Conservation (phyloP, 768 basidiomycete species). For the Tricholomella constricta region DNA sequence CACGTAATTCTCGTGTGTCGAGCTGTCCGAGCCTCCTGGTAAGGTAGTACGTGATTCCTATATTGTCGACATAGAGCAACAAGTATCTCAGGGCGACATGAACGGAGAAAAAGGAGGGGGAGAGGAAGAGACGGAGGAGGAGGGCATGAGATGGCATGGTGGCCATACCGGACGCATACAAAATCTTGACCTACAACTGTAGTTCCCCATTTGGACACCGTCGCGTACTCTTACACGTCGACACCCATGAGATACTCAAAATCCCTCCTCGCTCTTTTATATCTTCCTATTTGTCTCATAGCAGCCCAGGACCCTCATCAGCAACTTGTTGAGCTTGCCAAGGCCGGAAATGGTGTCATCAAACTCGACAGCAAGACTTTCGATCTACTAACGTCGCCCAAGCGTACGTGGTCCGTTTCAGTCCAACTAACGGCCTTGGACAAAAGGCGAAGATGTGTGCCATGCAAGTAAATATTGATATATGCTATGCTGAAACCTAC, state of each 20-base stretch:
- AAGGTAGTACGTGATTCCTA: conserved; percentile 90
- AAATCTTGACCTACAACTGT: conserved; percentile 9
- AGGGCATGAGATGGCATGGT: conserved; percentile 75
- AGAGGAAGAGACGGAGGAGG: conserved; percentile 89
- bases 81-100: conserved; percentile 93
- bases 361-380: conserved; percentile 74
- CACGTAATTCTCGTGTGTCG: conserved; percentile 69
- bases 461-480: conserved; percentile 75
- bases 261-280: conserved; percentile 29
- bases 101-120: conserved; percentile 90
- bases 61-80: conserved; percentile 78
- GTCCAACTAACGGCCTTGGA: conserved; percentile 90
- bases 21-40: conserved; percentile 71
- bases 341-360: conserved; percentile 76
- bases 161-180: conserved; percentile 4
- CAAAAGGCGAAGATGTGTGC: conserved; percentile 78
- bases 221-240: conserved; percentile 28
- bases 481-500: not conserved
- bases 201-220: conserved; percentile 21
- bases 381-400: conserved; percentile 72
- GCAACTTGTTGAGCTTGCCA: conserved; percentile 69
- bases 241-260: conserved; percentile 27
- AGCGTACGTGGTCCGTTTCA: conserved; percentile 85
- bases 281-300: conserved; percentile 34
- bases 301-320: conserved; percentile 40